These are phyloP conservation scores for Ustilago shanxiensis DNA, from an alignment of 1,284 basidiomycete species.

Conservation along the genomic window DNA sequence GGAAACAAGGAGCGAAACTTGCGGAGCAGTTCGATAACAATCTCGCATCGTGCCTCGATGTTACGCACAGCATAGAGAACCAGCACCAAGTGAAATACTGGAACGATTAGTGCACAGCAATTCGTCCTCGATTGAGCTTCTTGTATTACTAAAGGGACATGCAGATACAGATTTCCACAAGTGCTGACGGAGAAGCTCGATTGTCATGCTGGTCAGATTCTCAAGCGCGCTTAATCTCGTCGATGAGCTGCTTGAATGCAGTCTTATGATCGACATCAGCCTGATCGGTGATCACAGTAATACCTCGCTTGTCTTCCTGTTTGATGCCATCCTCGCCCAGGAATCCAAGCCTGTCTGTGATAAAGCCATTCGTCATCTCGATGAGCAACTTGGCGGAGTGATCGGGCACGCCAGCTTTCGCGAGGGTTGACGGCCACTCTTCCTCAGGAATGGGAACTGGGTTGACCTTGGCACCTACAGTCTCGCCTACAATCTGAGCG, in stretches of 20 bases:
- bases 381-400: slow-evolving; percentile 2
- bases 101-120: too few species aligned
- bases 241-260: slow-evolving; percentile 17
- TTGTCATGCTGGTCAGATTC: not conserved
- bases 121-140: too few species aligned
- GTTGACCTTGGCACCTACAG: slow-evolving; percentile 17
- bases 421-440: slow-evolving; percentile 22
- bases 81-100: too few species aligned
- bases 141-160: too few species aligned
- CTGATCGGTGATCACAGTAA: slow-evolving; percentile 20
- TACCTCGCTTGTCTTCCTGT: slow-evolving; percentile 19
- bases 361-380: slow-evolving; percentile 13
- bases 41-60: too few species aligned
- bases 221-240: not conserved
- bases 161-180: too few species aligned
- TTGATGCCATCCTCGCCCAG: slow-evolving; percentile 14
- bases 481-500: slow-evolving; percentile 18
- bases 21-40: too few species aligned
- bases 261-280: slow-evolving; percentile 19
- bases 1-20: too few species aligned
- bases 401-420: slow-evolving; percentile 25
- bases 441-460: slow-evolving; percentile 28
- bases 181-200: not conserved
- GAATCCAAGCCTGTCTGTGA: slow-evolving; percentile 15
- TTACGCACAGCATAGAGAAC: too few species aligned